These are phyloP conservation scores for Novymonas esmeraldas DNA, from an alignment of 208 protist species.

Conservation along the genomic window DNA sequence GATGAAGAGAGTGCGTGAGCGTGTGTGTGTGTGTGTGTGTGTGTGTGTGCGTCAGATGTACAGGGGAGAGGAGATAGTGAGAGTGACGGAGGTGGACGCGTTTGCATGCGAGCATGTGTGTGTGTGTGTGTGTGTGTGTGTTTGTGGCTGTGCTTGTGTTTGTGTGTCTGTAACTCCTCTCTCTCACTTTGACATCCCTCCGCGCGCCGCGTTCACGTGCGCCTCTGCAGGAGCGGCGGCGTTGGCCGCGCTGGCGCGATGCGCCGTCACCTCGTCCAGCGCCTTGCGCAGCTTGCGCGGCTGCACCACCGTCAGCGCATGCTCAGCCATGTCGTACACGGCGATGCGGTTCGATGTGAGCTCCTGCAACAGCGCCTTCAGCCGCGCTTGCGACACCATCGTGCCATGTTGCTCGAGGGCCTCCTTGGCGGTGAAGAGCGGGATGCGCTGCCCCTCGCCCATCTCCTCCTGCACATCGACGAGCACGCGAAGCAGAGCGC, in stretches of 20 bases:
- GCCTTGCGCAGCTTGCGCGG: conserved; percentile 54
- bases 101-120: too few relatives aligned
- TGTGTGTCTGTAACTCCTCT: too few relatives aligned
- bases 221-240: background rate
- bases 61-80: too few relatives aligned
- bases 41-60: too few relatives aligned
- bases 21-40: too few relatives aligned
- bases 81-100: too few relatives aligned
- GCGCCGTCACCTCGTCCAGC: conserved; percentile 66
- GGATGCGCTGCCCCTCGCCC: conserved; percentile 66
- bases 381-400: conserved; percentile 70
- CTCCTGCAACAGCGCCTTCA: conserved; percentile 73
- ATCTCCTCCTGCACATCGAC: conserved; percentile 64
- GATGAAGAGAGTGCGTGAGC: too few relatives aligned
- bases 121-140: too few relatives aligned
- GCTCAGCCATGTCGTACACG: conserved; percentile 70
- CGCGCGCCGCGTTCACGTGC: too few relatives aligned
- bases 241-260: conserved; percentile 27
- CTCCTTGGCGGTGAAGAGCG: conserved; percentile 57
- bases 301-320: conserved; percentile 78
- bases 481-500: conserved; percentile 59
- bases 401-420: conserved; percentile 60
- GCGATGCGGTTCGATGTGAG: conserved; percentile 87
- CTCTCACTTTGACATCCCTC: too few relatives aligned
- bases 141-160: too few relatives aligned